Percentiles rank a stretch among this genome's conserved stretches.
These are phyloP conservation scores for Penicillium brevicompactum DNA, from an alignment of 2,329 filamentous ascomycete genomes.

Conservation along the genomic window DNA sequence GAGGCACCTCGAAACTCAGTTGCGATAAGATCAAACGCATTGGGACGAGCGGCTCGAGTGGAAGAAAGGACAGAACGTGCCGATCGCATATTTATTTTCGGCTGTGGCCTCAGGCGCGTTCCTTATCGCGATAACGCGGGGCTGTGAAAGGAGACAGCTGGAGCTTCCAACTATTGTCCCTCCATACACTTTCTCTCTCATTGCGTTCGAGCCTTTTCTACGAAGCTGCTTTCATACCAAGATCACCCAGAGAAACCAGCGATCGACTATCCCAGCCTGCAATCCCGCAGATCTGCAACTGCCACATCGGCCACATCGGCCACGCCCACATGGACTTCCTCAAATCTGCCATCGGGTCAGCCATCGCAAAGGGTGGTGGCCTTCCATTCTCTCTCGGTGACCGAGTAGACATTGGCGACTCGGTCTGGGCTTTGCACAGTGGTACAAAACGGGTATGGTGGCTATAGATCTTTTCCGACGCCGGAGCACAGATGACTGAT, in stretches of 20 bases:
- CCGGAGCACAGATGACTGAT: constrained; percentile 9
- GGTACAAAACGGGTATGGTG: constrained; percentile 78
- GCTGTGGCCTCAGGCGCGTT: constrained; percentile 1
- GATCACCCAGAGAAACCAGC: background rate
- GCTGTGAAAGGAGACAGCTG: constrained; percentile 9
- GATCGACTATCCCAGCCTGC: constrained; percentile 8
- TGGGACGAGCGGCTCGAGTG: background rate
- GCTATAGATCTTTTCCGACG: constrained; percentile 1
- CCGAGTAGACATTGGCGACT: constrained; percentile 85
- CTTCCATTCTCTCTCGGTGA: constrained; percentile 94
- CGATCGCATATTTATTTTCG: constrained; percentile 2
- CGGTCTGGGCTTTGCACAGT: constrained; percentile 95
- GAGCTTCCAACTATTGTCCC: background rate
- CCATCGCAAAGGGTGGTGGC: constrained; percentile 90
- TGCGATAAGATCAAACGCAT: constrained; percentile 1
- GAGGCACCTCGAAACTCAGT: background rate
- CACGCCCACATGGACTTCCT: constrained; percentile 80
- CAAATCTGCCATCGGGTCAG: constrained; percentile 95
- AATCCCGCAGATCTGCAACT: background rate
- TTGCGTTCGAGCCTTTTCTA: background rate
- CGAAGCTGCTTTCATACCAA: too few relatives aligned
- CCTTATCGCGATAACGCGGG: constrained; percentile 22
- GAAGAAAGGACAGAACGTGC: constrained; percentile 1
- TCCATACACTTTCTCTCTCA: background rate
- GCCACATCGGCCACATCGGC: constrained; percentile 8